phyloP scores from a whole-genome alignment of 768 basidiomycete genomes.

The Boletus coccyginus region DNA sequence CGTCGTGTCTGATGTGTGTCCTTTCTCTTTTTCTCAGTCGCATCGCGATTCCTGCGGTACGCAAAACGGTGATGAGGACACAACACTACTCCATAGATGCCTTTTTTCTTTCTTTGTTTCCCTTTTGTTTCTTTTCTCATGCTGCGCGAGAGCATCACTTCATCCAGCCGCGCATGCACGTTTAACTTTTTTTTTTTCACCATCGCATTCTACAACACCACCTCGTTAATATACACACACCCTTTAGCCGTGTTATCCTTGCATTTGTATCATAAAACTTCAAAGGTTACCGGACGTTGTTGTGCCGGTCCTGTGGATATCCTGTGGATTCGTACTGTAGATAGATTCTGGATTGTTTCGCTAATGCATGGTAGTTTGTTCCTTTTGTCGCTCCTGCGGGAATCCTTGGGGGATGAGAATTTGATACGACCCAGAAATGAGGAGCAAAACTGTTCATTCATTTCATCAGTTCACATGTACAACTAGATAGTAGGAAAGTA shows the following conservation, averaged over 20 bases:
- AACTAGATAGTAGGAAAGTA: too few species aligned
- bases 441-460: too few species aligned
- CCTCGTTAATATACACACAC: background rate
- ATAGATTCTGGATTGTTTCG: too few species aligned
- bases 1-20: background rate
- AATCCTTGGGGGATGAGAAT: too few species aligned
- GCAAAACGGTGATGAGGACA: slow-evolving; percentile 47
- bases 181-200: background rate
- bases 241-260: background rate
- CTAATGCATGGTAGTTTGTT: background rate
- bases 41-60: slow-evolving; percentile 69
- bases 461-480: too few species aligned
- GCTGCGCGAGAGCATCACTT: background rate
- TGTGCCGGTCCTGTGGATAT: background rate
- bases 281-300: too few species aligned
- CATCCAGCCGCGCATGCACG: background rate
- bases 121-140: background rate
- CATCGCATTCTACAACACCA: background rate
- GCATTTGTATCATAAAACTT: background rate
- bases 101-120: background rate
- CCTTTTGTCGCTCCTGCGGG: too few species aligned
- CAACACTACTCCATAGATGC: too few species aligned
- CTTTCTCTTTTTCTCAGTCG: slow-evolving; percentile 37
- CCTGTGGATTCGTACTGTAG: background rate
- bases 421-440: too few species aligned